These are phyloP conservation scores for Blastobotrys niveus DNA, from an alignment of 1,139 yeast genomes.

Conservation along the genomic window DNA sequence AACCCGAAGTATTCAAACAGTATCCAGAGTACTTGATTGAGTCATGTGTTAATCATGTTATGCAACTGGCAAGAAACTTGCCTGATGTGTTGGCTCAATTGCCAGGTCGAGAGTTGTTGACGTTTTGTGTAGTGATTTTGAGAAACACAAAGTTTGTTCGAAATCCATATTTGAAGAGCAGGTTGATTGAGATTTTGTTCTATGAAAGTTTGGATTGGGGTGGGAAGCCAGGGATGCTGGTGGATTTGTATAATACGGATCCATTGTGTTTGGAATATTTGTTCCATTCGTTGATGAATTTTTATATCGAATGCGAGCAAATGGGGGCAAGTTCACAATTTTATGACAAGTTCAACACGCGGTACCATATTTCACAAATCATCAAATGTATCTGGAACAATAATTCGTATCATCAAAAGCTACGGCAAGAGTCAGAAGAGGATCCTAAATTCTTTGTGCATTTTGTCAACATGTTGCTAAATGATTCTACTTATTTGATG, in stretches of 20 bases:
- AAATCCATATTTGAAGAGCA: slow-evolving; percentile 88
- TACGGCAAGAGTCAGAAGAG: slow-evolving; percentile 58
- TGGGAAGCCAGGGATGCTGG: slow-evolving; percentile 60
- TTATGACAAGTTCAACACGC: slow-evolving; percentile 88
- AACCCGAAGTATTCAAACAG: slow-evolving; percentile 62
- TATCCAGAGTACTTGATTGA: slow-evolving; percentile 85
- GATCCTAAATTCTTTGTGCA: slow-evolving; percentile 76
- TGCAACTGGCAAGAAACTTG: slow-evolving; percentile 53
- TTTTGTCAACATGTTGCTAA: slow-evolving; percentile 89
- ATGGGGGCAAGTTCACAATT: slow-evolving; percentile 95
- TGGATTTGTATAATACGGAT: slow-evolving; percentile 58
- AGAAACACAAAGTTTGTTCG: slow-evolving; percentile 83
- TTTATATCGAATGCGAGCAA: slow-evolving; percentile 90
- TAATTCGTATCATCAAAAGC: slow-evolving; percentile 59
- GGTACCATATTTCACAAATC: slow-evolving; percentile 80
- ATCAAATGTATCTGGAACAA: slow-evolving; percentile 80
- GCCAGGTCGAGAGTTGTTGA: slow-evolving; percentile 44
- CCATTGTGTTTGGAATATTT: slow-evolving; percentile 59
- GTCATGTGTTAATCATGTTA: slow-evolving; percentile 51
- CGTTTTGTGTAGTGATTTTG: slow-evolving; percentile 64
- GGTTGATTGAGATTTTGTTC: slow-evolving; percentile 73
- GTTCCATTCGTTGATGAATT: slow-evolving; percentile 76
- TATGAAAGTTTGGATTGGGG: slow-evolving; percentile 57
- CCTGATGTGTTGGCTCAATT: slow-evolving; percentile 29
- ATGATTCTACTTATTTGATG: slow-evolving; percentile 84